Evolutionary conservation across 2,329 filamentous ascomycete genomes (phyloP).

Genomic region (Penicillium sp.): DNA sequence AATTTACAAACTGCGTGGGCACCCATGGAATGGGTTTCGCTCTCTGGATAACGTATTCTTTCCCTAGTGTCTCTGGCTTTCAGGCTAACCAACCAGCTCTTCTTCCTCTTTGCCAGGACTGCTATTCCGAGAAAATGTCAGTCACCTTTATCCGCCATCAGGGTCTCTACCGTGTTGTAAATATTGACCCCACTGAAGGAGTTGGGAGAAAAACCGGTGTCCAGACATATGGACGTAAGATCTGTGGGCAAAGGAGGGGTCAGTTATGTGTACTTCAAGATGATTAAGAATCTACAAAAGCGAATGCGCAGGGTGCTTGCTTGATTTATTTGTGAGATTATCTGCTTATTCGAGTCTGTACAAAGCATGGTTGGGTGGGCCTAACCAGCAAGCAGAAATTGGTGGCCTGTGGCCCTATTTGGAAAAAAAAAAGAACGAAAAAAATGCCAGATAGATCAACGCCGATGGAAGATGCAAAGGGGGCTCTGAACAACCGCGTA

Average conservation of each 20-base stretch:
- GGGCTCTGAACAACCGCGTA: background rate
- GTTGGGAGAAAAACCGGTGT: too few species aligned
- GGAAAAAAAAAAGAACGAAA: background rate
- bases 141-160: background rate
- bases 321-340: background rate
- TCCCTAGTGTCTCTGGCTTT: background rate
- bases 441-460: slow-evolving; percentile 8
- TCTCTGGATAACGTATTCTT: background rate
- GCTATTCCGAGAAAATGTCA: background rate
- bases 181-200: too few species aligned
- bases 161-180: background rate
- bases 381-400: slow-evolving; percentile 4
- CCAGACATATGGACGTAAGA: background rate
- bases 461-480: slow-evolving; percentile 12
- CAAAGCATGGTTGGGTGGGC: background rate
- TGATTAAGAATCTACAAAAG: background rate
- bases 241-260: background rate
- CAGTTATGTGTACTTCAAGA: too few species aligned
- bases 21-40: background rate
- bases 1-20: background rate
- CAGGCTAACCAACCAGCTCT: background rate
- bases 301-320: background rate
- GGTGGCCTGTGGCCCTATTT: background rate
- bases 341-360: slow-evolving; percentile 6
- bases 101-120: background rate